Evolutionary conservation across 208 protist species (phyloP).

Genomic region (Herpetomonas samuelpessoai): DNA sequence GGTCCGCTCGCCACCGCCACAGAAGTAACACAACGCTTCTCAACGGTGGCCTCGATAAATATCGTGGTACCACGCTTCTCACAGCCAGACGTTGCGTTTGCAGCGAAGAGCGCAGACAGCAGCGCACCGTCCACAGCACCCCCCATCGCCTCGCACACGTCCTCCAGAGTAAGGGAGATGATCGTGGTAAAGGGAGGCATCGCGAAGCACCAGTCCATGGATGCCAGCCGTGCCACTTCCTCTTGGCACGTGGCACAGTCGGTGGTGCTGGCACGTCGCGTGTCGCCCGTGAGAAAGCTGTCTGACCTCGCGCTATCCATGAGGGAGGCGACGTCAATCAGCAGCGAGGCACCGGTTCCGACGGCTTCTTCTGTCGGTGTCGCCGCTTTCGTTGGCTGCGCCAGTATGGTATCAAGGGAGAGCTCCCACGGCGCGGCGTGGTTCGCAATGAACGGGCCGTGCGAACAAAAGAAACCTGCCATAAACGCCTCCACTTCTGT

Average conservation of each 20-base stretch:
- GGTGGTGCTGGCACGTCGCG: conserved; percentile 18
- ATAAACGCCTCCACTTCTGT: conserved; percentile 15
- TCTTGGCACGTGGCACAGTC: conserved; percentile 35
- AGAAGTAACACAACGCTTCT: no score
- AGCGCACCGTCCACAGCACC: no score
- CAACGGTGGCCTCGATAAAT: no score
- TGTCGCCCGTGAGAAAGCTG: conserved; percentile 43
- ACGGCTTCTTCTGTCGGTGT: conserved; percentile 5
- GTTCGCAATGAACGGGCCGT: conserved; percentile 23
- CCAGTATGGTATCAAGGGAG: conserved; percentile 3
- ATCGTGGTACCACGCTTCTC: no score
- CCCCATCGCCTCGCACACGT: no score
- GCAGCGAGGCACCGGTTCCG: conserved; percentile 10
- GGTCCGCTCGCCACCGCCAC: no score
- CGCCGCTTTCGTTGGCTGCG: not conserved
- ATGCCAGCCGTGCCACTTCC: conserved; percentile 30
- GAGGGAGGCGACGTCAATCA: conserved; percentile 19
- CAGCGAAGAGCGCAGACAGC: no score
- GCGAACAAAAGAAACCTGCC: conserved; percentile 38
- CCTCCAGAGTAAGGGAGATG: no score
- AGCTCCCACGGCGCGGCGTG: conserved; percentile 36
- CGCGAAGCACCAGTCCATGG: conserved; percentile 44
- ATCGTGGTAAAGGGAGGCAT: conserved; percentile 70
- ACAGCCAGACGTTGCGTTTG: no score
- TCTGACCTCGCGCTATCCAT: not conserved